These are phyloP conservation scores for Candida lessepsii DNA, from an alignment of 805 yeast genomes.

Conservation along the genomic window DNA sequence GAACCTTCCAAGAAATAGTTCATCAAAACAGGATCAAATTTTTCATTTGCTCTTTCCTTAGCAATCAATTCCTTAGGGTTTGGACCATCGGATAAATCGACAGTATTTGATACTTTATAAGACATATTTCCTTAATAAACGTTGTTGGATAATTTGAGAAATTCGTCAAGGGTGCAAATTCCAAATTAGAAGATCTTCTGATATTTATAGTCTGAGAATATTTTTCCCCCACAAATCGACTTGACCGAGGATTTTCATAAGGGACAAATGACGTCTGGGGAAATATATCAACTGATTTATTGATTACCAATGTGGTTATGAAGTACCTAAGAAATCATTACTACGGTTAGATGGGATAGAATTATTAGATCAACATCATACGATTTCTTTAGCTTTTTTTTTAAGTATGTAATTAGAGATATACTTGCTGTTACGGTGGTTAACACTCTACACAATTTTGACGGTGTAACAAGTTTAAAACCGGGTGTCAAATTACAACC, in stretches of 20 bases:
- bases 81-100: slow-evolving; percentile 27
- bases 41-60: slow-evolving; percentile 29
- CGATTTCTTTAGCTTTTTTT: not conserved
- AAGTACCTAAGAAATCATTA: no score
- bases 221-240: slow-evolving; percentile 3
- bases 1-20: slow-evolving; percentile 43
- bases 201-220: slow-evolving; percentile 2
- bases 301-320: no score
- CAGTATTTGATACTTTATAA: slow-evolving; percentile 17
- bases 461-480: not conserved
- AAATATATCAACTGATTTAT: not conserved
- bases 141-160: not conserved
- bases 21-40: slow-evolving; percentile 38
- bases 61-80: slow-evolving; percentile 31
- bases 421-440: not conserved
- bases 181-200: slow-evolving; percentile 3
- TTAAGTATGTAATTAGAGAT: no score
- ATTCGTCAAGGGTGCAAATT: not conserved
- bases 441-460: not conserved
- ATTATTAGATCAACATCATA: not conserved
- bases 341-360: no score
- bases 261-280: slow-evolving; percentile 6
- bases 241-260: slow-evolving; percentile 3
- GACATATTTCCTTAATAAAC: slow-evolving; percentile 1
- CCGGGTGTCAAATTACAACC: no score